phyloP scores from a whole-genome alignment of 2,329 filamentous ascomycete genomes.

The Diaporthe capsici region DNA sequence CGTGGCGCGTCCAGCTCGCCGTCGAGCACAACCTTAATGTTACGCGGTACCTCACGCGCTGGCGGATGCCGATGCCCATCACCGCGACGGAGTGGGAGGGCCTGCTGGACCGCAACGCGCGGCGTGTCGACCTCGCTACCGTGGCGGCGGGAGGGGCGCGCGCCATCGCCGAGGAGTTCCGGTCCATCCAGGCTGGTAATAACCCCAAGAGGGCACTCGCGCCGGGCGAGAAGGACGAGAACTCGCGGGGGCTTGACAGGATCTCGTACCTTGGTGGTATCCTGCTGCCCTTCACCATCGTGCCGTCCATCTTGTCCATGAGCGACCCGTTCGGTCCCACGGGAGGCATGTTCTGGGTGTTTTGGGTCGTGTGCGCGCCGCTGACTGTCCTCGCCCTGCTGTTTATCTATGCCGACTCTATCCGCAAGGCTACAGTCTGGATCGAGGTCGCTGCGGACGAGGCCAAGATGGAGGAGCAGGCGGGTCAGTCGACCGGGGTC shows the following conservation, averaged over 20 bases:
- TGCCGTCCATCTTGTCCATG: conserved; percentile 63
- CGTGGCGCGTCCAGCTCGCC: conserved; percentile 50
- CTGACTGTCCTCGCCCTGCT: conserved; percentile 55
- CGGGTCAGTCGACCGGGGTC: neutral
- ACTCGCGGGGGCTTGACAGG: conserved; percentile 59
- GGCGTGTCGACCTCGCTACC: conserved; percentile 45
- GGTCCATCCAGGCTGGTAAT: neutral
- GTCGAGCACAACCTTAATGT: conserved; percentile 54
- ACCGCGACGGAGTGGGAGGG: conserved; percentile 48
- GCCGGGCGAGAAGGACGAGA: conserved; percentile 48
- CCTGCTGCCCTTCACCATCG: conserved; percentile 62
- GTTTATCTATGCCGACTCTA: conserved; percentile 63
- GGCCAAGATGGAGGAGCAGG: conserved; percentile 23
- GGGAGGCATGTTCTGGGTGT: conserved; percentile 61
- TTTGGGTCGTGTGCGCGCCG: conserved; percentile 60
- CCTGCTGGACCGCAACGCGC: conserved; percentile 49
- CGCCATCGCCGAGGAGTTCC: conserved; percentile 5
- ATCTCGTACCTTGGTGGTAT: conserved; percentile 66
- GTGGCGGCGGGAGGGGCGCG: conserved; percentile 7
- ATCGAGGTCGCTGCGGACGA: conserved; percentile 55
- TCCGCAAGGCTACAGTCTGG: conserved; percentile 62
- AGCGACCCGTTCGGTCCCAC: conserved; percentile 59
- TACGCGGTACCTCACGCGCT: conserved; percentile 30
- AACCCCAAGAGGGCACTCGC: conserved; percentile 1
- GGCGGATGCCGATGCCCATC: conserved; percentile 2